Base-by-base conservation (phyloP, 2,329 filamentous ascomycete genomes). In the Ophiocordyceps camponoti-floridani region DNA sequence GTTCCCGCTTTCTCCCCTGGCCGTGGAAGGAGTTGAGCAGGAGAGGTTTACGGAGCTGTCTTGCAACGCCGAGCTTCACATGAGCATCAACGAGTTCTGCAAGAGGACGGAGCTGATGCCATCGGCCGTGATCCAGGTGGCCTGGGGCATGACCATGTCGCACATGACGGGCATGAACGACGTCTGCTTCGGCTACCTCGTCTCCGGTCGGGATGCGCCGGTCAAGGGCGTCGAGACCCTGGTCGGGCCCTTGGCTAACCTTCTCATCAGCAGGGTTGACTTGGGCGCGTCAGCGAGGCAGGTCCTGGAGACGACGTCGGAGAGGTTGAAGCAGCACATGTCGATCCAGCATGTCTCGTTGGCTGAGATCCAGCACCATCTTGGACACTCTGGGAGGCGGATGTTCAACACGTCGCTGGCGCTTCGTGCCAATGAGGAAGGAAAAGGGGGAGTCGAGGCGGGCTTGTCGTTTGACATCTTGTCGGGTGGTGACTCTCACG, bases 241-340 rank as follows among this genome's bases (percentile, higher is more conserved):
- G 2, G 62, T 70, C 11, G 73, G 73, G 0, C 61, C 65, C 10
- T 69, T 74, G 42, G 69, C 75, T 47, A 73, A 72, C 45, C 73
- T 75, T 64, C 61, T 76, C 3, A 66, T 71, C 41, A 72, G 65
- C 47, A 63, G 66, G 6, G 58, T 73, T 4, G 53, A 58, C 45
- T 50, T 69, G 26, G 26, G 19, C 38, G 37, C 33, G 46, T 56
- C 42, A 45, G 37, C 41, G 40, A 43, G 44, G 56, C 61, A 67
- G 11, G 53, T 65, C 1, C 56, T 70, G 0, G 62, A 65, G 28
- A 56, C 56, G 11, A 58, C 70, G 0, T 70, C 72, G 40, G 55
- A 57, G 12, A 63, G 71, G 45, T 67, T 68, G 16, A 59, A 69
- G 18, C 55, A 60, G 37, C 64, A 65, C 40, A 58, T 74, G 47